Evolutionary conservation across 148 eudicot species (phyloP).

Genomic region (Spergularia bocconei): DNA sequence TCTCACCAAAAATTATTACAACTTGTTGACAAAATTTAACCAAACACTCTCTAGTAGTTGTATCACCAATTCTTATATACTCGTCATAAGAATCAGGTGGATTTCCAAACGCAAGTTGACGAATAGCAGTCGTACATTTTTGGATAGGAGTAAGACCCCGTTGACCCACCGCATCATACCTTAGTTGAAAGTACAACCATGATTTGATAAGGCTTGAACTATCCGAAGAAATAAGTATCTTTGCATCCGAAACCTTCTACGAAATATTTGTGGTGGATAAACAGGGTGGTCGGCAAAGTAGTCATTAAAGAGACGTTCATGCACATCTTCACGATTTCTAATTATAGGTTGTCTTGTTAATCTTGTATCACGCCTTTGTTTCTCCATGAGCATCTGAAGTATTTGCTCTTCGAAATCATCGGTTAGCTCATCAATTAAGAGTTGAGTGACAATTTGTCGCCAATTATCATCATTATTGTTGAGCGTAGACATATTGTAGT

Average conservation of each 20-base stretch:
- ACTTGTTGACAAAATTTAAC: neutral
- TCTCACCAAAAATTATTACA: neutral
- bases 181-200: neutral
- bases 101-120: neutral
- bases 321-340: neutral
- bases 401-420: neutral
- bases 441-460: neutral
- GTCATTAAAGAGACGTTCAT: neutral
- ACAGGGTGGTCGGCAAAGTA: too few relatives aligned
- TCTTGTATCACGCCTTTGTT: neutral
- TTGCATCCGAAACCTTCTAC: neutral
- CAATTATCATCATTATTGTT: neutral
- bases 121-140: neutral
- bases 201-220: neutral
- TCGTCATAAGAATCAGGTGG: neutral
- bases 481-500: neutral
- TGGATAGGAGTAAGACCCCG: neutral
- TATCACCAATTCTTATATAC: neutral
- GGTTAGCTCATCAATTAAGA: neutral
- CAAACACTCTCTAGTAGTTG: neutral
- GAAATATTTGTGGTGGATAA: neutral
- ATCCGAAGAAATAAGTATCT: conserved; percentile 3
- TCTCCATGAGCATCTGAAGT: neutral
- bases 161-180: neutral
- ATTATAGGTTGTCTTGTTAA: neutral